Base-by-base conservation (phyloP, 2,329 filamentous ascomycete genomes). In the Mycosphaerelloides madeirae region DNA sequence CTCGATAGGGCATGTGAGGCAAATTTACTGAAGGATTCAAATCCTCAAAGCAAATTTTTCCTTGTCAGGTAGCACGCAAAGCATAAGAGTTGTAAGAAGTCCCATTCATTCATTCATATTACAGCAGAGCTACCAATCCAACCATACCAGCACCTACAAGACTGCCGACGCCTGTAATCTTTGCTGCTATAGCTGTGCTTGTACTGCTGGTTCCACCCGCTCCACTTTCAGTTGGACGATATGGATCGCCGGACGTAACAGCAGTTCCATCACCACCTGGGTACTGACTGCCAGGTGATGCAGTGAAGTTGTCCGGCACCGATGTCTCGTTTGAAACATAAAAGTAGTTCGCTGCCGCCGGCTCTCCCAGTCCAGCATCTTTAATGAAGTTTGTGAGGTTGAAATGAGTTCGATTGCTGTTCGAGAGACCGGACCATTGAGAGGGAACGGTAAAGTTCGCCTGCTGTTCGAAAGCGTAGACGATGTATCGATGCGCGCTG, bases 341-440 rank as follows among this genome's bases (percentile, higher is more conserved):
- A 13, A 50, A 46, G 29, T 44, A 50, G 22, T 50, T 47, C 4
- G 48, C 48, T 11, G 48, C 48, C 3, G 43, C 44, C 5, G 48
- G 48, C 18, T n/a, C 37, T 4, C 48, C 48, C 9, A 50, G 34
- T 1, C 19, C 14, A 1, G 48, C 42, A 34, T 50, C 48, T 19
- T 19, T 31, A 16, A 50, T 44, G 37, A 50, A 50, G 3, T 31
- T 41, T 3, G 48, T 50, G 3, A 50, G 33, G 28, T 50, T 50
- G 33, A 50, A 50, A 0, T 14, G 13, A 5, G 36, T 41, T 14
- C 48, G 31, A 20, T 50, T 50, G 9, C 13, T 35, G n/a, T 20
- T 29, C 6, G 19, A 38, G n/a, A 46, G 32, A 12, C 48, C 48
- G 19, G 28, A n/a, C 43, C 44, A 50, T 13, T 46, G 43, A 2